Percentiles rank a stretch among this genome's conserved stretches.
These are phyloP conservation scores for Cerrena zonata DNA, from an alignment of 1,284 basidiomycete species.

Conservation along the genomic window DNA sequence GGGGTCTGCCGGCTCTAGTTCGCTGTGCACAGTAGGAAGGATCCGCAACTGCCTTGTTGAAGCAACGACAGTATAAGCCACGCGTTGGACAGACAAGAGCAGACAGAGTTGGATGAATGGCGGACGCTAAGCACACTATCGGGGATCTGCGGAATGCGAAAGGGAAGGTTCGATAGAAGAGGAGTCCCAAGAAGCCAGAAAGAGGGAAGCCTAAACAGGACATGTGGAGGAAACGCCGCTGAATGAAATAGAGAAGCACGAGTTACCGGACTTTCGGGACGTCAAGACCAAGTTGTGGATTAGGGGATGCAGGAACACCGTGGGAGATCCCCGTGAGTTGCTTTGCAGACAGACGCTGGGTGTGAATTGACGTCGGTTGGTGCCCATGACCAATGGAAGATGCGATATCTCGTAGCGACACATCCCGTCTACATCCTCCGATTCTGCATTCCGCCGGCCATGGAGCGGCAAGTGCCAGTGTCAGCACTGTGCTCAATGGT, in stretches of 20 bases:
- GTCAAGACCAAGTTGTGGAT: not conserved
- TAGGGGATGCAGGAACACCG: not conserved
- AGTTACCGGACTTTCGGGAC: constrained; percentile 4
- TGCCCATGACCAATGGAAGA: not conserved
- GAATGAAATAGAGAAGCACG: constrained; percentile 2
- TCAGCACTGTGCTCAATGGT: not conserved
- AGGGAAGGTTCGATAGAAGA: no score
- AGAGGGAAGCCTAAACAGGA: not conserved
- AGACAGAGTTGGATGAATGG: no score
- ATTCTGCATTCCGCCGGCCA: not conserved
- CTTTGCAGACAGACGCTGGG: no score
- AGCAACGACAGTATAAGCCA: no score
- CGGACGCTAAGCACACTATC: not conserved
- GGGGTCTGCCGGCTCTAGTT: no score
- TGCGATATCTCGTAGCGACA: not conserved
- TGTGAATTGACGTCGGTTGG: constrained; percentile 1
- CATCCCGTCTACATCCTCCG: not conserved
- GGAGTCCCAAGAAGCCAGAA: no score
- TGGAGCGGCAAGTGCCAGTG: not conserved
- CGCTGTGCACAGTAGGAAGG: no score
- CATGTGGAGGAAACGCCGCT: not conserved
- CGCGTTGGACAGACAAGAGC: no score
- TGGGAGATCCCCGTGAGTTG: not conserved
- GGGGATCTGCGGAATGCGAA: constrained; percentile 7
- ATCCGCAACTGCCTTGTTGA: no score